Evolutionary conservation across 108 stramenopile genomes (phyloP).

Genomic region (Asterionellopsis glacialis): DNA sequence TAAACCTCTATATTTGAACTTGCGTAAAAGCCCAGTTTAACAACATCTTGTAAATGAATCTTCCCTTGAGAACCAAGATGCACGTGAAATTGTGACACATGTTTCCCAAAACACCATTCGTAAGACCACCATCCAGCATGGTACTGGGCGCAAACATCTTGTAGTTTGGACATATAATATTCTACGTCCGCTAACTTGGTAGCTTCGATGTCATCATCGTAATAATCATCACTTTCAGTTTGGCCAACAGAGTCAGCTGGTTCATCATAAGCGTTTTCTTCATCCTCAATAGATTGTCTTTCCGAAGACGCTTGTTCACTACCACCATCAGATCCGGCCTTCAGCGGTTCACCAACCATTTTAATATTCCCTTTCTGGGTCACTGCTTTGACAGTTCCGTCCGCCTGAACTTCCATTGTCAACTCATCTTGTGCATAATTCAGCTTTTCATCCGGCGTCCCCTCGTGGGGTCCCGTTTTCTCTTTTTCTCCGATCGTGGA

Average conservation of each 20-base stretch:
- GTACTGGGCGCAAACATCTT: slow-evolving; percentile 60
- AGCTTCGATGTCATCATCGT: slow-evolving; percentile 8
- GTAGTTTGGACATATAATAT: slow-evolving; percentile 21
- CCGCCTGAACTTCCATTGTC: slow-evolving; percentile 1
- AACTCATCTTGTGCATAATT: too few relatives aligned
- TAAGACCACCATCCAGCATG: slow-evolving; percentile 88
- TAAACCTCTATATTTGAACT: not conserved
- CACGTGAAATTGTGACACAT: slow-evolving; percentile 77
- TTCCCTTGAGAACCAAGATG: slow-evolving; percentile 16
- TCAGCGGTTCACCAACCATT: not conserved
- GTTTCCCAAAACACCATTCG: slow-evolving; percentile 78
- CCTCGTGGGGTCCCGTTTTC: not conserved
- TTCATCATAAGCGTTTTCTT: not conserved
- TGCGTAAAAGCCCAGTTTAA: not conserved
- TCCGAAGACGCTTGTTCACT: not conserved
- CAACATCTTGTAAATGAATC: slow-evolving; percentile 13
- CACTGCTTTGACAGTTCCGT: not conserved
- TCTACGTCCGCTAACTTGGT: slow-evolving; percentile 11
- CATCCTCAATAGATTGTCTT: not conserved
- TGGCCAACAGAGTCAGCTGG: slow-evolving; percentile 7
- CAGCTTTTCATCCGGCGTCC: not conserved
- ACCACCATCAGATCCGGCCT: not conserved
- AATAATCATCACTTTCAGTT: not conserved
- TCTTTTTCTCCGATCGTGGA: not conserved
- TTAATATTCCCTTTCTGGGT: too few relatives aligned